Evolutionary conservation across 2,329 filamentous ascomycete genomes (phyloP).

Genomic region (Fusarium hainanense): DNA sequence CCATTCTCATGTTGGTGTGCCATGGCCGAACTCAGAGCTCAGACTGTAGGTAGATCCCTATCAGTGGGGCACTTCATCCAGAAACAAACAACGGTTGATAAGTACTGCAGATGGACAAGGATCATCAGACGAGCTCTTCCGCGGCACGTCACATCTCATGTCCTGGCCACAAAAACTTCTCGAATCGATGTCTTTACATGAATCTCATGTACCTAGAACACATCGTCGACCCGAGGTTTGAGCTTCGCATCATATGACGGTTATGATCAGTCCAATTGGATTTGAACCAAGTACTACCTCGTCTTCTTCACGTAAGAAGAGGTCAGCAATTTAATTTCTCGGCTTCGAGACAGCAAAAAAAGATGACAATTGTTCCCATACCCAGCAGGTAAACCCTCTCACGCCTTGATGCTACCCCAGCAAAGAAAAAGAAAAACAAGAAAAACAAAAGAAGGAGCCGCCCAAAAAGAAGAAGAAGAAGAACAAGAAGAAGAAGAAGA

Average conservation of each 20-base stretch:
- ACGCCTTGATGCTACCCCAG: constrained; percentile 36
- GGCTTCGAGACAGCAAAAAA: constrained; percentile 39
- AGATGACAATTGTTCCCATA: constrained; percentile 36
- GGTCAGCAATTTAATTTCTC: constrained; percentile 44
- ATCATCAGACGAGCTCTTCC: constrained; percentile 46
- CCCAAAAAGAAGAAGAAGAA: constrained; percentile 23
- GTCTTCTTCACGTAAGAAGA: constrained; percentile 24
- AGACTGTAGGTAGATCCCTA: constrained; percentile 6
- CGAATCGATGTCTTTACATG: constrained; percentile 43
- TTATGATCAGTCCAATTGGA: constrained; percentile 9
- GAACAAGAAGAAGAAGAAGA: too few species aligned
- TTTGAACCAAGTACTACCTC: constrained; percentile 26
- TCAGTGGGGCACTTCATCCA: constrained; percentile 28
- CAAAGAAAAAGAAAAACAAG: constrained; percentile 24
- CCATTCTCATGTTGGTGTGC: not conserved
- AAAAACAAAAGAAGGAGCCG: constrained; percentile 23
- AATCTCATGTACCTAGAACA: constrained; percentile 37
- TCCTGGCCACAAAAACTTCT: constrained; percentile 34
- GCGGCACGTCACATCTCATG: constrained; percentile 45
- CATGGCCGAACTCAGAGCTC: constrained; percentile 13
- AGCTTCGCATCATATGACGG: constrained; percentile 42
- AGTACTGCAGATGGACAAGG: constrained; percentile 38
- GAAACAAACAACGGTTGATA: constrained; percentile 42
- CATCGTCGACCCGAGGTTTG: constrained; percentile 31
- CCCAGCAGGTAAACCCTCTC: constrained; percentile 27